Evolutionary conservation across 148 eudicot genomes (phyloP).

Genomic region (Simmondsia chinensis): DNA sequence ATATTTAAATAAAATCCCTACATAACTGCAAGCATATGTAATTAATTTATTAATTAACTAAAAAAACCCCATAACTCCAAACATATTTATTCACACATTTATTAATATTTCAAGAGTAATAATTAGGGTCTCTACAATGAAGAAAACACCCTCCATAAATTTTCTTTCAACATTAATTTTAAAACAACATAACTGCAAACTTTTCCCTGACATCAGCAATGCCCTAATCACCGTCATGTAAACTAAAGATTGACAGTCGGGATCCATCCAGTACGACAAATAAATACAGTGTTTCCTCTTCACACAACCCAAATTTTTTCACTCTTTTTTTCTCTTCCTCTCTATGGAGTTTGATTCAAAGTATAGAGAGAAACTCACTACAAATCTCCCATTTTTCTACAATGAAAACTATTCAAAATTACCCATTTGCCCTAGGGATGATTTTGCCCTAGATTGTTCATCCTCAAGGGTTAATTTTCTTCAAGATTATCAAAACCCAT

Average conservation of each 20-base stretch:
- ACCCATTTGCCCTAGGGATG: slow-evolving; percentile 9
- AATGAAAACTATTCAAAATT: slow-evolving; percentile 16
- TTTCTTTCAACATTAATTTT: slow-evolving; percentile 8
- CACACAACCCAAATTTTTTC: slow-evolving; percentile 4
- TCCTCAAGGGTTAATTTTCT: slow-evolving; percentile 15
- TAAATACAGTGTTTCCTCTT: slow-evolving; percentile 6
- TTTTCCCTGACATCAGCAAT: too few species aligned
- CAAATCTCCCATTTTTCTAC: slow-evolving; percentile 6
- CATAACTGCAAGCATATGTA: not conserved
- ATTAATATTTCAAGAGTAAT: slow-evolving; percentile 12
- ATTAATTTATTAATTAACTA: too few species aligned
- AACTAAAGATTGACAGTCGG: too few species aligned
- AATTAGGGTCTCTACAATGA: slow-evolving; percentile 4
- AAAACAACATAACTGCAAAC: too few species aligned
- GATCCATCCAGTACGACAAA: not conserved
- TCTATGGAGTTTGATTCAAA: slow-evolving; percentile 35
- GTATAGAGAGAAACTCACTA: slow-evolving; percentile 18
- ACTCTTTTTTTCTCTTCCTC: slow-evolving; percentile 8
- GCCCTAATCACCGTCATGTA: too few species aligned
- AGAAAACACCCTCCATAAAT: not conserved
- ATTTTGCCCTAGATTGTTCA: slow-evolving; percentile 14
- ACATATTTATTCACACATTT: slow-evolving; percentile 6
- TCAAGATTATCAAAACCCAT: slow-evolving; percentile 38
- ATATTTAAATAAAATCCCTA: slow-evolving; percentile 4
- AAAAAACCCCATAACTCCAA: slow-evolving; percentile 24